A percentile compares a stretch with the other conserved stretches of the same genome.
These are phyloP conservation scores for Starmera quercuum DNA, from an alignment of 805 yeast species.

Conservation along the genomic window DNA sequence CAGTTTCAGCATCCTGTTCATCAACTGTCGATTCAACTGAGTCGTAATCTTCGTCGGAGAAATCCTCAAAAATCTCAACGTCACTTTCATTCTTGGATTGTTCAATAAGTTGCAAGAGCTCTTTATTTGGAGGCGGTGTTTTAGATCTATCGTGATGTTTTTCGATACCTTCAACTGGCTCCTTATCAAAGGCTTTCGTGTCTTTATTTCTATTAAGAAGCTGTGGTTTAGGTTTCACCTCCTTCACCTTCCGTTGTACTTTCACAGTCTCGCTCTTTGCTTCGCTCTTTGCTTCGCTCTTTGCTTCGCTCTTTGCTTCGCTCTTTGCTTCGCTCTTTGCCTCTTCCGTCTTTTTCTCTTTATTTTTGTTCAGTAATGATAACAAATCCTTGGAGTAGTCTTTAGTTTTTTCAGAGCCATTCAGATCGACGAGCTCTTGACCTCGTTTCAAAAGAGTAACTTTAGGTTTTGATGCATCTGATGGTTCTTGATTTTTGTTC, in stretches of 20 bases:
- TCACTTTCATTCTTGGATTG: slow-evolving; percentile 7
- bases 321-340: neutral
- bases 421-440: neutral
- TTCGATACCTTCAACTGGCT: too few relatives aligned
- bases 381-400: neutral
- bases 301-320: neutral
- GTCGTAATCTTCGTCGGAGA: slow-evolving; percentile 15
- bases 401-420: neutral
- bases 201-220: too few relatives aligned
- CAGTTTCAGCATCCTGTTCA: slow-evolving; percentile 2
- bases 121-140: slow-evolving; percentile 14
- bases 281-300: neutral
- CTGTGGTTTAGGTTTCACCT: too few relatives aligned
- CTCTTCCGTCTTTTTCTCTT: neutral
- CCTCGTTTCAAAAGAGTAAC: slow-evolving; percentile 1
- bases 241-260: too few relatives aligned
- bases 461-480: neutral
- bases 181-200: too few relatives aligned
- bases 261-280: too few relatives aligned
- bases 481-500: neutral
- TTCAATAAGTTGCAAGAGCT: slow-evolving; percentile 14
- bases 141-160: neutral
- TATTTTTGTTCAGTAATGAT: neutral
- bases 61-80: slow-evolving; percentile 16
- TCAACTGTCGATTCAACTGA: slow-evolving; percentile 1